Percentiles rank a stretch among this genome's conserved stretches.
Conservation (phyloP, 2,329 filamentous ascomycete genomes). For the Teratosphaeria epicoccoides region DNA sequence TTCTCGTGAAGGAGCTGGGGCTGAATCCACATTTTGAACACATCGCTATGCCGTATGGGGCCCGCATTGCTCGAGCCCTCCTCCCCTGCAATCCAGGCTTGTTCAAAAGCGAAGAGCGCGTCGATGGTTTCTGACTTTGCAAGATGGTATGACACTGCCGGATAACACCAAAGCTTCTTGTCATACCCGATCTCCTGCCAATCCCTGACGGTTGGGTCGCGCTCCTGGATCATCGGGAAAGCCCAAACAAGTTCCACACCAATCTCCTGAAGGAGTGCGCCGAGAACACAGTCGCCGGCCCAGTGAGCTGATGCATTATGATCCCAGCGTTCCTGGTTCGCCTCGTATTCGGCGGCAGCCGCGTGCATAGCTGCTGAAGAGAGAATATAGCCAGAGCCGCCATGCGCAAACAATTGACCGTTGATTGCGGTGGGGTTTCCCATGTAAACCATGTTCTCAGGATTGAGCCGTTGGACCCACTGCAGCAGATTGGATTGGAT, state of each 20-base stretch:
- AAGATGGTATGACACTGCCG: conserved; percentile 14
- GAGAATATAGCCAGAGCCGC: conserved; percentile 43
- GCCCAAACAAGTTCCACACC: conserved; percentile 10
- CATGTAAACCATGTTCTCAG: conserved; percentile 38
- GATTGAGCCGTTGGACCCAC: conserved; percentile 41
- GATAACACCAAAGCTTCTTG: conserved; percentile 12
- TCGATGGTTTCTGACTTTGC: conserved; percentile 9
- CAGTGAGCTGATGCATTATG: conserved; percentile 10
- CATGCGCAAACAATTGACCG: conserved; percentile 42
- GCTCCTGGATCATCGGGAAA: conserved; percentile 14
- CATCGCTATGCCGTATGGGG: conserved; percentile 19
- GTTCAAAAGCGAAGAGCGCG: not conserved
- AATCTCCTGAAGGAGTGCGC: conserved; percentile 8
- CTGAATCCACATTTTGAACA: conserved; percentile 18
- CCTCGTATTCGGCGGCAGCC: conserved; percentile 32
- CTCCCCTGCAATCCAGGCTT: not conserved
- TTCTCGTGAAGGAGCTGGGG: conserved; percentile 13
- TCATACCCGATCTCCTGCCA: conserved; percentile 6
- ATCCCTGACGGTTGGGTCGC: conserved; percentile 20
- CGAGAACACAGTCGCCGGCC: conserved; percentile 15
- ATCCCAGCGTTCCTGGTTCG: conserved; percentile 31
- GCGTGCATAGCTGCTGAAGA: conserved; percentile 40
- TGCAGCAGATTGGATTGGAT: conserved; percentile 40
- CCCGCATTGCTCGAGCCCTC: conserved; percentile 1
- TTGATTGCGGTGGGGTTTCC: conserved; percentile 42